phyloP scores from a whole-genome alignment of 2,329 filamentous ascomycete species.

The Bipolaris gigantea region DNA sequence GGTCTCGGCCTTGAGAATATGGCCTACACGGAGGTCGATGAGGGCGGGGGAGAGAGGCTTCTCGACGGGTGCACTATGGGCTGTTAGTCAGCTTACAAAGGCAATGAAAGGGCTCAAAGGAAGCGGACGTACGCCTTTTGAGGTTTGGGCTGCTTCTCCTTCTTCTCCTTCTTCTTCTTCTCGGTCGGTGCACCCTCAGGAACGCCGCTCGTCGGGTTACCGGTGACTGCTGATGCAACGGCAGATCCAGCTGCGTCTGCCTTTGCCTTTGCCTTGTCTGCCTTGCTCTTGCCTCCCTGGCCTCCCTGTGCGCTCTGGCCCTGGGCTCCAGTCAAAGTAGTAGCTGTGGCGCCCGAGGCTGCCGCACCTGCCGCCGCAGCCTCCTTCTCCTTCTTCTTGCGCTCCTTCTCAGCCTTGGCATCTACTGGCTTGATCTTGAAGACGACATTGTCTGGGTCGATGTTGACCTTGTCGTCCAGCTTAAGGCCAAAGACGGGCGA shows the following conservation, averaged over 20 bases:
- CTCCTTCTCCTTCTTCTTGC: conserved; percentile 93
- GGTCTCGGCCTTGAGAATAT: conserved; percentile 93
- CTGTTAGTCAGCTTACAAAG: conserved; percentile 16
- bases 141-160: conserved; percentile 80
- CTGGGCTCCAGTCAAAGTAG: conserved; percentile 38
- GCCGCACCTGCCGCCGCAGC: conserved; percentile 57
- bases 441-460: conserved; percentile 78
- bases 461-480: conserved; percentile 73
- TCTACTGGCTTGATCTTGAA: conserved; percentile 89
- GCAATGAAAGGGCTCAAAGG: background rate
- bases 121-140: conserved; percentile 49
- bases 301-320: conserved; percentile 26
- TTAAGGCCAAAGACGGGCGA: conserved; percentile 70
- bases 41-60: conserved; percentile 79
- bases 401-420: conserved; percentile 93
- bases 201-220: conserved; percentile 43
- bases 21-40: conserved; percentile 94
- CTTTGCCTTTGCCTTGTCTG: conserved; percentile 54
- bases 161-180: conserved; percentile 80
- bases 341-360: conserved; percentile 52
- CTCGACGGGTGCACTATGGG: conserved; percentile 57
- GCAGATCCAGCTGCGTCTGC: conserved; percentile 58
- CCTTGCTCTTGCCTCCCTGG: conserved; percentile 51
- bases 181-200: conserved; percentile 48
- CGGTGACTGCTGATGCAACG: conserved; percentile 50